A percentile compares a stretch with the other conserved stretches of the same genome.
These are phyloP conservation scores for Arthrobotrys musiformis DNA, from an alignment of 2,329 filamentous ascomycete genomes.

Conservation along the genomic window DNA sequence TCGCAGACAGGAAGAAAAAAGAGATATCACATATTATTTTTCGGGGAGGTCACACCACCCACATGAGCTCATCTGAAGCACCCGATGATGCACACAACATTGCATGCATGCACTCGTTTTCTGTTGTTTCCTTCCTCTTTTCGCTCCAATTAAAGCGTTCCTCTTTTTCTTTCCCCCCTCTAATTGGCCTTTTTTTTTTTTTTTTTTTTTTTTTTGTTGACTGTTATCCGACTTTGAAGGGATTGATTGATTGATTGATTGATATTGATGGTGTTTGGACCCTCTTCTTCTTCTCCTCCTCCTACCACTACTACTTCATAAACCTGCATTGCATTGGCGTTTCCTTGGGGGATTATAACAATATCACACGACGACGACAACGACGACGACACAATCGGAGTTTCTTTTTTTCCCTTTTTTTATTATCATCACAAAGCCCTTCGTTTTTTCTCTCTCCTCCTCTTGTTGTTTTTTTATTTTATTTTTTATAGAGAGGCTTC, in stretches of 20 bases:
- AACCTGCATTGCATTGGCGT: constrained; percentile 35
- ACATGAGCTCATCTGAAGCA: constrained; percentile 25
- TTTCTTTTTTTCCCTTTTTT: neutral
- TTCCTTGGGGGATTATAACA: neutral
- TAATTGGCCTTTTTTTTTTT: too few relatives aligned
- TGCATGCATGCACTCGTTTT: constrained; percentile 53
- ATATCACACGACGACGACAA: neutral
- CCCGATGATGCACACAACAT: constrained; percentile 57
- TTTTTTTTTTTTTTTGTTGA: constrained; percentile 63
- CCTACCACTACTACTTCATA: too few relatives aligned
- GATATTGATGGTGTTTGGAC: neutral
- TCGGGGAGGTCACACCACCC: constrained; percentile 8
- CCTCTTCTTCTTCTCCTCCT: neutral
- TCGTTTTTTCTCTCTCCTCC: neutral
- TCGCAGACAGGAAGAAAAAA: neutral
- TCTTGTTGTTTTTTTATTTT: neutral
- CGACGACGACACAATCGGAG: constrained; percentile 2
- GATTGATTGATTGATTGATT: too few relatives aligned
- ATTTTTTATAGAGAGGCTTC: constrained; percentile 5
- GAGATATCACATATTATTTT: constrained; percentile 10
- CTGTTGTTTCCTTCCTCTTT: constrained; percentile 55
- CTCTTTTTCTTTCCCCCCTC: neutral
- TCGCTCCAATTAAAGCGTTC: neutral
- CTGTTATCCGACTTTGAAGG: constrained; percentile 58
- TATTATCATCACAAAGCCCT: neutral